These are phyloP conservation scores for Microdochium bolleyi DNA, from an alignment of 2,329 filamentous ascomycete genomes.

Conservation along the genomic window DNA sequence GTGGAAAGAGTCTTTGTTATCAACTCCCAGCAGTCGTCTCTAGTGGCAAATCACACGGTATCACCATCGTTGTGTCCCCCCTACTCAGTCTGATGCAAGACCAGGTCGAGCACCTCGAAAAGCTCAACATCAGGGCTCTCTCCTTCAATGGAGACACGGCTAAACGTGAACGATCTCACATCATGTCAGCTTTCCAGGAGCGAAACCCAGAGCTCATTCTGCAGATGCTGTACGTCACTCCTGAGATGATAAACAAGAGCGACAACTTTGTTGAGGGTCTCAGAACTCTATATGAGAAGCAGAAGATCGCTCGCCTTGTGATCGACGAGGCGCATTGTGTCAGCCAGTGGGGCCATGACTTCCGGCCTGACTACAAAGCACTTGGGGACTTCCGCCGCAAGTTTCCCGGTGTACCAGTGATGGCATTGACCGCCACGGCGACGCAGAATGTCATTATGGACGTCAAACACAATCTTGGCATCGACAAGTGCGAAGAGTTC, in stretches of 20 bases:
- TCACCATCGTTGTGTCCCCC: constrained; percentile 93
- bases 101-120: constrained; percentile 76
- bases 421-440: constrained; percentile 92
- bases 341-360: constrained; percentile 98
- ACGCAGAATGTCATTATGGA: constrained; percentile 89
- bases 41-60: constrained; percentile 72
- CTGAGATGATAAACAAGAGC: constrained; percentile 92
- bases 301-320: constrained; percentile 79
- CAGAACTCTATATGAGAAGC: constrained; percentile 56
- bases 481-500: constrained; percentile 70
- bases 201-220: constrained; percentile 65
- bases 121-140: constrained; percentile 69
- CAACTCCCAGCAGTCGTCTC: constrained; percentile 83
- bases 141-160: constrained; percentile 73
- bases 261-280: constrained; percentile 58
- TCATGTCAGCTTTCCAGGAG: constrained; percentile 57
- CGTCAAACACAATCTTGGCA: constrained; percentile 84
- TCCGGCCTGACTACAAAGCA: constrained; percentile 89
- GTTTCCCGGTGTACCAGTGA: constrained; percentile 76
- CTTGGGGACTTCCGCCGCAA: constrained; percentile 65
- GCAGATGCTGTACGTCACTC: constrained; percentile 89
- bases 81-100: constrained; percentile 95
- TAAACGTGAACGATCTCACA: constrained; percentile 51
- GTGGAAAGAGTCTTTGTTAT: constrained; percentile 94
- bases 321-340: constrained; percentile 99